Base-by-base conservation (phyloP, 2,329 filamentous ascomycete species). In the Aureobasidium subglaciale region DNA sequence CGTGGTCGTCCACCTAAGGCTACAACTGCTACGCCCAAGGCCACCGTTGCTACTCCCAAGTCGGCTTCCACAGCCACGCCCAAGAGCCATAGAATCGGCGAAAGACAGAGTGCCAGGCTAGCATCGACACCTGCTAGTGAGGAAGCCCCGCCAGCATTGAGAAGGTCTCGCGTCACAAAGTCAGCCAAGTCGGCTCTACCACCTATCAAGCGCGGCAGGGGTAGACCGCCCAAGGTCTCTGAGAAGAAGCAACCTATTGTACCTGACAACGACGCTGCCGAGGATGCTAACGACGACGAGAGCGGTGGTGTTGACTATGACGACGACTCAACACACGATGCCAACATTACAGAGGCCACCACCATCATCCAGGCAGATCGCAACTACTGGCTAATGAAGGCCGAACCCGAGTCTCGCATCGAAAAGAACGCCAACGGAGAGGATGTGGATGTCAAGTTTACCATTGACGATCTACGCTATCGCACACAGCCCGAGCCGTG, bases 391-490 rank as follows among this genome's bases (percentile, higher is more conserved):
- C 70, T 78, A 5, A 70, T 78, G 66, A 78, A 78, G 63, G 74
- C 76, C 37, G 76, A 99, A 72, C 92, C 93, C 0, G 88, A 95
- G 63, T 83, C 90, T 4, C 86, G 93, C 5, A 74, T 90, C 15
- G 90, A 95, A 68, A 62, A 56, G 13, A 55, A 64, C 16, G 58
- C 60, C 20, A 92, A 90, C 55, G 92, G 90, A 1, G 92, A 90
- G 53, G 88, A 89, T 0, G 76, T 88, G 49, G 91, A 97, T 67
- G 89, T 96, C 42, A 87, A 84, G 62, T 99, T 97, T 72, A 95
- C 90, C 1, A 96, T 99, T 64, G 90, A 97, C 64, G 91, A 97
- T 68, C 73, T 99, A 32, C 79, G 81, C 13, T 80, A 82, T 0
- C 86, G 83, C 64, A 83, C 76, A 0, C 79, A 82, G 64, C 90